Conservation (phyloP, 352 stramenopile genomes). For the Phytophthora palmivora region DNA sequence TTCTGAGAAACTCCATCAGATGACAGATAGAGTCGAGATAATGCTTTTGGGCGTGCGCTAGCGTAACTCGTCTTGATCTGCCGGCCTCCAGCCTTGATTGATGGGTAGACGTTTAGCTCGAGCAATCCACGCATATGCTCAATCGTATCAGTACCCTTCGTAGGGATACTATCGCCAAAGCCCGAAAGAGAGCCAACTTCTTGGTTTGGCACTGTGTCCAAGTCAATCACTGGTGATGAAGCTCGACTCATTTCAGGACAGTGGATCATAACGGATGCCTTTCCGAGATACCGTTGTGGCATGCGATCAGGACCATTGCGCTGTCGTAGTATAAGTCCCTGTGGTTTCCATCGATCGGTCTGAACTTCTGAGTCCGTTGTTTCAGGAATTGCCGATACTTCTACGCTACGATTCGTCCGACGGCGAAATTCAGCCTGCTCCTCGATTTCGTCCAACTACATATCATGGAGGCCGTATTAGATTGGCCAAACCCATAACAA, state of each 20-base stretch:
- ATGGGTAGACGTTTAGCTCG: conserved; percentile 66
- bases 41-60: conserved; percentile 50
- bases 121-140: conserved; percentile 54
- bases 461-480: neutral
- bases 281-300: conserved; percentile 74
- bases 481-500: neutral
- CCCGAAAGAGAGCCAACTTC: conserved; percentile 22
- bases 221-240: conserved; percentile 10
- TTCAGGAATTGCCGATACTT: conserved; percentile 52
- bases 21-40: conserved; percentile 75
- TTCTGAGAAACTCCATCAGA: conserved; percentile 79
- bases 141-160: conserved; percentile 35
- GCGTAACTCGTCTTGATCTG: conserved; percentile 74
- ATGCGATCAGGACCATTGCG: conserved; percentile 73
- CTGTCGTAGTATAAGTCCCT: conserved; percentile 75
- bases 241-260: conserved; percentile 58
- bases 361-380: conserved; percentile 65
- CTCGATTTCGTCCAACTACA: conserved; percentile 69
- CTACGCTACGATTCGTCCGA: conserved; percentile 68
- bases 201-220: conserved; percentile 21
- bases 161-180: conserved; percentile 31
- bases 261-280: conserved; percentile 73
- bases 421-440: conserved; percentile 58
- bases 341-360: conserved; percentile 75
- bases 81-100: conserved; percentile 50